Conservation (phyloP, 305 asterid species). For the Solanum aculeatissimum region DNA sequence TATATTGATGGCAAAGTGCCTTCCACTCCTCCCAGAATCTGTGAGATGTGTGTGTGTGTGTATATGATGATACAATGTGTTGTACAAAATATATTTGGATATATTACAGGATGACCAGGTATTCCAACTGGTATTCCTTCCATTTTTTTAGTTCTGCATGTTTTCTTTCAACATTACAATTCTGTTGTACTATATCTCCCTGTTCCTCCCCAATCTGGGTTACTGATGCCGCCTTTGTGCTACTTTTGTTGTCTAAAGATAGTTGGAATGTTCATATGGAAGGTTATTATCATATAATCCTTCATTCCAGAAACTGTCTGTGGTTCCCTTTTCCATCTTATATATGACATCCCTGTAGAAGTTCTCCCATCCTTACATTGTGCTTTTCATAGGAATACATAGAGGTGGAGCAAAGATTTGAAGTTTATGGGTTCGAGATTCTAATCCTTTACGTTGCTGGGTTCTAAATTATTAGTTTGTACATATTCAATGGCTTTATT, state of each 20-base stretch:
- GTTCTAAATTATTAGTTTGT: not conserved
- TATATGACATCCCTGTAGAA: not conserved
- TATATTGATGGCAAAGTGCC: no score
- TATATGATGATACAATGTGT: not conserved
- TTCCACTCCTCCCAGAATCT: no score
- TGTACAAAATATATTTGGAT: not conserved
- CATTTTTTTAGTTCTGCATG: not conserved
- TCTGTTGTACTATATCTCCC: not conserved
- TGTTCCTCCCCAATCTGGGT: not conserved
- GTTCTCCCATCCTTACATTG: not conserved
- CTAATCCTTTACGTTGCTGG: not conserved
- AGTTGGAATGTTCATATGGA: not conserved
- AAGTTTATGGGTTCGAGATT: not conserved
- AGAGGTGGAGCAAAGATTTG: not conserved
- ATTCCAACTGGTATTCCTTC: not conserved
- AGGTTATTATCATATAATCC: not conserved
- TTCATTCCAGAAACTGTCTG: not conserved
- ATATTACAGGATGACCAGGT: not conserved
- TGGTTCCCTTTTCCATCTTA: not conserved
- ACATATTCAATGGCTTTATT: not conserved
- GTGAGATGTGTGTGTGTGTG: no score
- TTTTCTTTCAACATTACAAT: not conserved
- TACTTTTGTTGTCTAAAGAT: not conserved
- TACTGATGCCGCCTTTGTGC: not conserved
- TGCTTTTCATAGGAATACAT: not conserved